phyloP scores from a whole-genome alignment of 2,329 filamentous ascomycete genomes.

The Furcasterigmium sp. region DNA sequence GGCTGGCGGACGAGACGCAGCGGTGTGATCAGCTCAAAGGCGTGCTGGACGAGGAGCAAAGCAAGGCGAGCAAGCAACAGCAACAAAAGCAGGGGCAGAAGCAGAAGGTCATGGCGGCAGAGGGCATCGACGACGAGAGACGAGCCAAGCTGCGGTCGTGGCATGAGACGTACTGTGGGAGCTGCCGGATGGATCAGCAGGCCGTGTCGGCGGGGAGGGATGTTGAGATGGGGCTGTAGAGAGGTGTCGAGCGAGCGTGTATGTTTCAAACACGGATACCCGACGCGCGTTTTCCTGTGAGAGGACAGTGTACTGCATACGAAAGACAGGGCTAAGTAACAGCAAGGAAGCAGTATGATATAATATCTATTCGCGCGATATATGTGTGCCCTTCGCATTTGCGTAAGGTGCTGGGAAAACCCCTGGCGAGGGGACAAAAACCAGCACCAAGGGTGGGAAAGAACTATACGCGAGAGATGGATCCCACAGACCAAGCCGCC shows the following conservation, averaged over 20 bases:
- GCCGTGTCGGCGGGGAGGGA: slow-evolving; percentile 18
- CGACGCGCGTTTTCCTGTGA: not conserved
- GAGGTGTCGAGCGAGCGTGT: not conserved
- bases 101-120: slow-evolving; percentile 16
- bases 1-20: slow-evolving; percentile 73
- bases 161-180: slow-evolving; percentile 51
- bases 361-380: no score
- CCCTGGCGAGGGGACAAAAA: not conserved
- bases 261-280: not conserved
- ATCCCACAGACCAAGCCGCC: no score
- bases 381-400: not conserved
- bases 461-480: no score
- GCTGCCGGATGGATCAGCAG: slow-evolving; percentile 43
- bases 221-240: not conserved
- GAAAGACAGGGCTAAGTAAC: no score
- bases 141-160: slow-evolving; percentile 37
- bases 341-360: no score
- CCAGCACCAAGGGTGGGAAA: slow-evolving; percentile 1
- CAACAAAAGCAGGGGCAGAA: slow-evolving; percentile 1
- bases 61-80: slow-evolving; percentile 1
- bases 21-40: slow-evolving; percentile 62
- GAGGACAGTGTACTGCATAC: no score
- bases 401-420: not conserved
- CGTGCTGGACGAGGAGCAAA: slow-evolving; percentile 30
- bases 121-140: slow-evolving; percentile 17